Percentiles rank a stretch among this genome's conserved stretches.
These are phyloP conservation scores for Kodamaea neixiangensis DNA, from an alignment of 805 yeast genomes.

Conservation along the genomic window DNA sequence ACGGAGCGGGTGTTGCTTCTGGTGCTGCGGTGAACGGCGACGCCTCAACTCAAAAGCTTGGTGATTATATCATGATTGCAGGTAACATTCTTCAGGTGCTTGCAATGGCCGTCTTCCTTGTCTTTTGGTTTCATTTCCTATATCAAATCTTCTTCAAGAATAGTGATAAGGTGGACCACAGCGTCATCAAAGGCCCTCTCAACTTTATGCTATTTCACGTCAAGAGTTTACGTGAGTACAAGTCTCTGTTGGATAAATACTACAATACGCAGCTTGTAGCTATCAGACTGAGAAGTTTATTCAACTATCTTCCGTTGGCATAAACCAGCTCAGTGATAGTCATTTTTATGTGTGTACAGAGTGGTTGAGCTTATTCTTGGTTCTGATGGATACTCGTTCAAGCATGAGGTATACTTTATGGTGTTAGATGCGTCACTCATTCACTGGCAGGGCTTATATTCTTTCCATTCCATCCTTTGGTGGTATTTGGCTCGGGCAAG, in stretches of 20 bases:
- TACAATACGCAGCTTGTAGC: conserved; percentile 11
- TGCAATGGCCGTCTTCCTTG: conserved; percentile 21
- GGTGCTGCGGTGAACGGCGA: conserved; percentile 14
- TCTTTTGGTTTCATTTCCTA: conserved; percentile 22
- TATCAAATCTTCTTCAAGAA: conserved; percentile 20
- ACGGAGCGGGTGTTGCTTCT: conserved; percentile 22
- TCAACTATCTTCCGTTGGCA: conserved; percentile 11
- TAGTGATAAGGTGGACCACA: conserved; percentile 14
- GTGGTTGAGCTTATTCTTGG: conserved; percentile 72
- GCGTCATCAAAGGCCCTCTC: not conserved
- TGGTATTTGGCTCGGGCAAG: conserved; percentile 52
- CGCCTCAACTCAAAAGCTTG: conserved; percentile 17
- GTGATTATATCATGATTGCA: conserved; percentile 21
- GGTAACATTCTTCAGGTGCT: conserved; percentile 22
- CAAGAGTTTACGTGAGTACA: conserved; percentile 5
- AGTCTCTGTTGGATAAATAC: conserved; percentile 9
- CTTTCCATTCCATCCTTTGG: conserved; percentile 61
- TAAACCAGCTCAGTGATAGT: conserved; percentile 6
- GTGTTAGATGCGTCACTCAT: conserved; percentile 34
- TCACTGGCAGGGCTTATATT: conserved; percentile 23
- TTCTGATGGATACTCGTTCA: conserved; percentile 66
- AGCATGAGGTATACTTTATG: conserved; percentile 44
- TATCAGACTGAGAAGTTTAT: conserved; percentile 9
- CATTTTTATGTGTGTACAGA: conserved; percentile 63
- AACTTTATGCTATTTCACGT: conserved; percentile 12